phyloP scores from a whole-genome alignment of 345 rosid genomes.

The Eucalyptus tenuipes region DNA sequence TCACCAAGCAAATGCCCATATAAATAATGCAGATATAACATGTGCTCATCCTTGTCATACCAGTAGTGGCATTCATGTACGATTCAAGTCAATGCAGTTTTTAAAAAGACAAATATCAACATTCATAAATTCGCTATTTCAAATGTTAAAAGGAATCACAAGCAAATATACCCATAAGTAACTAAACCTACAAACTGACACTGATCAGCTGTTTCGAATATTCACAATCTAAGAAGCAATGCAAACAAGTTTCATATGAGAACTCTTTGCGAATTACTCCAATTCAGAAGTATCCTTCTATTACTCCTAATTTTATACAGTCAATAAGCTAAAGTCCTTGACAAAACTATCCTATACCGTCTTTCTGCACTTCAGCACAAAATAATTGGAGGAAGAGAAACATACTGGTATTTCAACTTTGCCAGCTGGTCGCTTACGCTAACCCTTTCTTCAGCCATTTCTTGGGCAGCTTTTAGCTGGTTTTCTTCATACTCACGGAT shows the following conservation, averaged over 20 bases:
- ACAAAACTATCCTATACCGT: background rate
- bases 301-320: background rate
- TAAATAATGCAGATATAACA: background rate
- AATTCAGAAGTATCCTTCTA: background rate
- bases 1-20: background rate
- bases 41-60: background rate
- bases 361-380: background rate
- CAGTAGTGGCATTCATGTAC: background rate
- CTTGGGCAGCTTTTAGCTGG: constrained; percentile 83
- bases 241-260: background rate
- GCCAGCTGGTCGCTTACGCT: constrained; percentile 84
- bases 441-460: constrained; percentile 87
- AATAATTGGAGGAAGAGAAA: background rate
- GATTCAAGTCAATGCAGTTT: background rate
- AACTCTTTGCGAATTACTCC: background rate
- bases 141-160: background rate
- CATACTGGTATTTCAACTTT: constrained; percentile 96
- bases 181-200: background rate
- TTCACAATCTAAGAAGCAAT: background rate
- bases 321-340: background rate
- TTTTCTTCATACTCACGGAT: constrained; percentile 96
- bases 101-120: background rate
- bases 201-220: background rate
- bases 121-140: background rate
- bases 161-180: background rate